Base-by-base conservation (phyloP, 176 grass and related monocot genomes). In the Panicum miliaceum region DNA sequence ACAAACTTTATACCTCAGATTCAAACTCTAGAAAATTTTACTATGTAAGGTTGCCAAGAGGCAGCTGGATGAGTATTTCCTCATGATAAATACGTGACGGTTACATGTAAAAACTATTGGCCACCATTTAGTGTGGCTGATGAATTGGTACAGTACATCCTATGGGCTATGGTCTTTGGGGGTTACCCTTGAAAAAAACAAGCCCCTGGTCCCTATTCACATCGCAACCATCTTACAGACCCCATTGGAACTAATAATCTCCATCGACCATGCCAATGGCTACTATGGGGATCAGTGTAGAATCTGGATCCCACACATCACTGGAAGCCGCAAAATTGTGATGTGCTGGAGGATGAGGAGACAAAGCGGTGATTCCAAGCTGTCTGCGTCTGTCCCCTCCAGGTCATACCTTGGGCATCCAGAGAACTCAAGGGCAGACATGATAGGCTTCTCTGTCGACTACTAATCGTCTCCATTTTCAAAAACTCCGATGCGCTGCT, bases 401-500 rank as follows among this genome's bases (percentile, higher is more conserved):
- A 41, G 46, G 43, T 25, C 37, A 73, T 47, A 54, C 6, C 67
- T 64, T 50, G 64, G 52, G 73, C 66, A 22, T 69, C 45, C 71
- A 36, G 14, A 82, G 22, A 20, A n/a, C 43, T 27, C 7, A 53
- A 40, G 41, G 27, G 12, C 62, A 58, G 18, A 57, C 66, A 54
- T 65, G 12, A 57, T 45, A 86, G 68, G 68, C 67, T 60, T 18
- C 16, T 58, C n/a, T 71, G 50, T 43, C 59, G 75, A 73, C 75
- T 86, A 87, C 34, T 86, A 68, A 20, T 40, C 66, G 1, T 79
- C 68, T 19, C 50, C 50, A 58, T 83, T 79, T 50, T 86, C 35
- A 1, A 91, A 72, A 60, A 92, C 86, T 78, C 86, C 88, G 23
- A 96, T 89, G 0, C 64, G 78, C 64, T 89, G 93, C 45, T 82